These are phyloP conservation scores for Spinellus fusiger DNA, from an alignment of 192 early-diverging fungal species.

Conservation along the genomic window DNA sequence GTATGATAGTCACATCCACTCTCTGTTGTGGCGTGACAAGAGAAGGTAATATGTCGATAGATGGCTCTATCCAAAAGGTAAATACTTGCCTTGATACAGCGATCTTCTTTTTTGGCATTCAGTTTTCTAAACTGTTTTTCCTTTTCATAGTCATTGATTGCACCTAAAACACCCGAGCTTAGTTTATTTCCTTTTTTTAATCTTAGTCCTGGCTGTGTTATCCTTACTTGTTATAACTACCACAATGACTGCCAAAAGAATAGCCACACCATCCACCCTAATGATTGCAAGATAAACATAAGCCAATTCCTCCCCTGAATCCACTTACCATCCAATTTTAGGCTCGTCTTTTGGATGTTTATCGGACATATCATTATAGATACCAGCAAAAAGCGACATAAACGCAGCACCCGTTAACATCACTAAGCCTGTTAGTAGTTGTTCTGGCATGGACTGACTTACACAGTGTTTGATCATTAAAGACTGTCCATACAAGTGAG, in stretches of 20 bases:
- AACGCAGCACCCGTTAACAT: conserved; percentile 80
- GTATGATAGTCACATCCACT: too few species aligned
- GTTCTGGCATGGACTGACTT: conserved; percentile 28
- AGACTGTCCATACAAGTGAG: conserved; percentile 49
- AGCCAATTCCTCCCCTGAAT: conserved; percentile 1
- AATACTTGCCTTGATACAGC: conserved; percentile 53
- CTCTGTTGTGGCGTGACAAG: too few species aligned
- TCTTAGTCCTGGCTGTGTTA: not conserved
- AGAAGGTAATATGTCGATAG: too few species aligned
- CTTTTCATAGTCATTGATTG: conserved; percentile 90
- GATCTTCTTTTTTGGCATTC: conserved; percentile 83
- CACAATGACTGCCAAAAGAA: conserved; percentile 77
- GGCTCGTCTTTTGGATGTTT: conserved; percentile 61
- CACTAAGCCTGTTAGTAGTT: conserved; percentile 57
- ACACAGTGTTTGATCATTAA: conserved; percentile 67
- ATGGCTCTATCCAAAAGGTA: not conserved
- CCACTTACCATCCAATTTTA: conserved; percentile 66
- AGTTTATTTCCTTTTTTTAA: not conserved
- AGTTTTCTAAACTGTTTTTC: conserved; percentile 84
- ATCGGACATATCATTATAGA: conserved; percentile 74
- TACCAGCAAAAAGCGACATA: conserved; percentile 77
- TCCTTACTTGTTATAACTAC: conserved; percentile 74
- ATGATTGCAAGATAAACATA: not conserved
- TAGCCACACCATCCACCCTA: conserved; percentile 66
- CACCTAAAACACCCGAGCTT: conserved; percentile 24